Evolutionary conservation across 2,329 filamentous ascomycete genomes (phyloP).

Genomic region (Colletotrichum sp.): DNA sequence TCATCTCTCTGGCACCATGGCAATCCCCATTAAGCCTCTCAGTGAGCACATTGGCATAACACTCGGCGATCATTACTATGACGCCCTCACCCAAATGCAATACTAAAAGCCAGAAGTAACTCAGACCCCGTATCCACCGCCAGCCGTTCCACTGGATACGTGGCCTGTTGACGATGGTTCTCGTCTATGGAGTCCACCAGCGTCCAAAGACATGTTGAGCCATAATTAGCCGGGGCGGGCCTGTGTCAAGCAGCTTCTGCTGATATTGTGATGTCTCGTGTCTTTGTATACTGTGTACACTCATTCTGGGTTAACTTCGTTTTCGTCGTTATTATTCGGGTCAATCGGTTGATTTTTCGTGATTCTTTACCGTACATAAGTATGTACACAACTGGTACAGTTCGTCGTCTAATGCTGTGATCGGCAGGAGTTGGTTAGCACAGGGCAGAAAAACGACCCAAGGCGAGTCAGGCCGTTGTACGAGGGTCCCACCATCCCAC

Average conservation of each 20-base stretch:
- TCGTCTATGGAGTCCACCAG: not conserved
- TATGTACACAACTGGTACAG: not conserved
- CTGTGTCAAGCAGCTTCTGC: not conserved
- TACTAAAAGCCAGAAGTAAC: not conserved
- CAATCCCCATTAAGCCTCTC: not conserved
- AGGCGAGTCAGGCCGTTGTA: not conserved
- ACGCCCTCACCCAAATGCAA: fast-evolving
- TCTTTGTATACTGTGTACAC: not conserved
- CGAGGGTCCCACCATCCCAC: not conserved
- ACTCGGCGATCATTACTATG: not conserved
- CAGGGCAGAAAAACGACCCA: not conserved
- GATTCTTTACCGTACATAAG: not conserved
- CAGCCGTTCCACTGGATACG: not conserved
- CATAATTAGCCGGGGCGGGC: not conserved
- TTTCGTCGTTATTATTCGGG: not conserved
- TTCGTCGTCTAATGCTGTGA: not conserved
- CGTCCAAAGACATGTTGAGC: not conserved
- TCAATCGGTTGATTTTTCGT: not conserved
- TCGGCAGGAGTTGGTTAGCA: not conserved
- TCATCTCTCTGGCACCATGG: not conserved
- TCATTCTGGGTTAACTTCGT: not conserved
- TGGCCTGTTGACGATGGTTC: not conserved
- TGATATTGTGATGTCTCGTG: not conserved
- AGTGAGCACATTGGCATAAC: not conserved
- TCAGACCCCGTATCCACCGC: not conserved